Evolutionary conservation across 768 basidiomycete genomes (phyloP).

Genomic region (Boletus coccyginus): DNA sequence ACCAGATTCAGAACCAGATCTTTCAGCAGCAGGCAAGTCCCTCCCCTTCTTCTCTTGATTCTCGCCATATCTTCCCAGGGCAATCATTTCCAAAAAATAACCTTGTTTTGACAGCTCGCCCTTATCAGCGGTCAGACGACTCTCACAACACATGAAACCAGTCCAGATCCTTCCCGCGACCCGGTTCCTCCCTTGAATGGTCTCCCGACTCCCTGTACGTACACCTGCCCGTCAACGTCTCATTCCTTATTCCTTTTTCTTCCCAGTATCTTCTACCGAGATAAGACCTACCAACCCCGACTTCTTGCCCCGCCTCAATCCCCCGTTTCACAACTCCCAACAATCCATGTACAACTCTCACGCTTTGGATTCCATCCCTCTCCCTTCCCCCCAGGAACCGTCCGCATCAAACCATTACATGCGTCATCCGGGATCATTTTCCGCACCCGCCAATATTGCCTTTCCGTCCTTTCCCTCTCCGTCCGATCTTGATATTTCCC

Average conservation of each 20-base stretch:
- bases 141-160: conserved; percentile 36
- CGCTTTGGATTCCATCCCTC: conserved; percentile 23
- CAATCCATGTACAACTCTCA: conserved; percentile 27
- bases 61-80: neutral
- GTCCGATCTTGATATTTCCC: conserved; percentile 68
- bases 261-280: conserved; percentile 60
- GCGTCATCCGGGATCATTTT: conserved; percentile 45
- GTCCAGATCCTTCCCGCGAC: conserved; percentile 35
- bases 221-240: conserved; percentile 9
- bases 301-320: conserved; percentile 61
- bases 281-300: conserved; percentile 58
- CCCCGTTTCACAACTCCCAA: conserved; percentile 38
- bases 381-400: conserved; percentile 31
- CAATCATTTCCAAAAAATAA: conserved; percentile 12
- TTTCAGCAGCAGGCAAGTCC: conserved; percentile 81
- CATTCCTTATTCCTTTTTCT: conserved; percentile 12
- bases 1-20: conserved; percentile 83
- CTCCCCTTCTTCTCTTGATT: conserved; percentile 3
- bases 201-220: conserved; percentile 67
- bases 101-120: conserved; percentile 49
- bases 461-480: conserved; percentile 54
- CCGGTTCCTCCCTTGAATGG: conserved; percentile 42
- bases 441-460: conserved; percentile 73
- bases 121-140: conserved; percentile 52
- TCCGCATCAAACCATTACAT: conserved; percentile 28